Percentiles rank a stretch among this genome's conserved stretches.
Evolutionary conservation across 2,329 filamentous ascomycete genomes (phyloP).

Genomic region (Aspergillus quadrilineatus): DNA sequence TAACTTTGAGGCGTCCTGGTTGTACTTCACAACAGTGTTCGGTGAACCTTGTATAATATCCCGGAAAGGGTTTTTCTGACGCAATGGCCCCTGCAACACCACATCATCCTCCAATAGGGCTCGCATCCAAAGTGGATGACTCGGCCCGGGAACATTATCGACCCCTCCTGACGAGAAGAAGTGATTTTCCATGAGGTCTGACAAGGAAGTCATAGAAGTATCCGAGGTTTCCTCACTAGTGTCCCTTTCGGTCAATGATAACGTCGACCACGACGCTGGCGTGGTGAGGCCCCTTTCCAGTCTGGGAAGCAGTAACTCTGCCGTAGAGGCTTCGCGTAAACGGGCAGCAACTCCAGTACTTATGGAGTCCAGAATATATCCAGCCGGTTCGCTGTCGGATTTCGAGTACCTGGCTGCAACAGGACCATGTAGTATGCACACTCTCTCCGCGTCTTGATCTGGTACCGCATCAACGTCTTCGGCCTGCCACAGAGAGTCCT

Average conservation of each 20-base stretch:
- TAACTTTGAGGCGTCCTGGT: conserved; percentile 8
- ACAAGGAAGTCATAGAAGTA: conserved; percentile 14
- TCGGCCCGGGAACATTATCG: not conserved
- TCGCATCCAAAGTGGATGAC: conserved; percentile 14
- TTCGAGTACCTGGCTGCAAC: conserved; percentile 85
- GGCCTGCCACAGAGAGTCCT: conserved; percentile 97
- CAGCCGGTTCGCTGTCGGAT: conserved; percentile 82
- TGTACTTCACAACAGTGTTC: not conserved
- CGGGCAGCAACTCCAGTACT: conserved; percentile 77
- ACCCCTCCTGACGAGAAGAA: not conserved
- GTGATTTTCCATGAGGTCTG: conserved; percentile 9
- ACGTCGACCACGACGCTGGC: conserved; percentile 59
- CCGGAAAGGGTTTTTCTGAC: conserved; percentile 16
- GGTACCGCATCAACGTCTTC: conserved; percentile 93
- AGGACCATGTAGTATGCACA: conserved; percentile 91
- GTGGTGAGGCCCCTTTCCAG: conserved; percentile 36
- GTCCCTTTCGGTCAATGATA: conserved; percentile 48
- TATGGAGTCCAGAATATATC: conserved; percentile 86
- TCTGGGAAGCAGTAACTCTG: conserved; percentile 57
- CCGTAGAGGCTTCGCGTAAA: conserved; percentile 68
- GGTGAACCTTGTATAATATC: conserved; percentile 9
- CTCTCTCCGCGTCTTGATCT: conserved; percentile 86
- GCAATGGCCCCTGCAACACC: conserved; percentile 7
- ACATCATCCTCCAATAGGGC: conserved; percentile 11
- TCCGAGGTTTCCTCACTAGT: conserved; percentile 10